Conservation (phyloP, 139 green algal species). For the Tetradesmus obliquus region DNA sequence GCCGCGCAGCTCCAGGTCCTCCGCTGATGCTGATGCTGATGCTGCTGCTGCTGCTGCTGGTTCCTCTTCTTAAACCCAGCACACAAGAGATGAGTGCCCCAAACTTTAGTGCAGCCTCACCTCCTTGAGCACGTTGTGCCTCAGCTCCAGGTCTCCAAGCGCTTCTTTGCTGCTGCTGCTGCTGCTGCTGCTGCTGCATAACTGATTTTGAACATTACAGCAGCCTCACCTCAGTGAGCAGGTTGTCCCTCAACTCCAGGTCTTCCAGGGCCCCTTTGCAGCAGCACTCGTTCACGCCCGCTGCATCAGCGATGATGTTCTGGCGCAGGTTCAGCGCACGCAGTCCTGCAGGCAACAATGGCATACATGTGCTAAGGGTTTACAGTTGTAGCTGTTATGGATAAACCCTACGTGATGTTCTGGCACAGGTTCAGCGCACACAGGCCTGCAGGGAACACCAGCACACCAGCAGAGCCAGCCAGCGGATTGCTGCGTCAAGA, state of each 20-base stretch:
- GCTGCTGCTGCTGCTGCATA: too few species aligned
- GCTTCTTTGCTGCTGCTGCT: not conserved
- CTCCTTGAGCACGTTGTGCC: too few species aligned
- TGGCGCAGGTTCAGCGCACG: conserved; percentile 83
- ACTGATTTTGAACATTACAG: too few species aligned
- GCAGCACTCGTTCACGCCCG: conserved; percentile 18
- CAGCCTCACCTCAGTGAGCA: conserved; percentile 66
- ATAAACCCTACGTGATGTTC: conserved; percentile 68
- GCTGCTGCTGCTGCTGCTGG: too few species aligned
- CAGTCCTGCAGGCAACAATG: conserved; percentile 65
- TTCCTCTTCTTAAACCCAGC: too few species aligned
- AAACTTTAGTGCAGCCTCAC: not conserved
- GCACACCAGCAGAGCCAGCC: too few species aligned
- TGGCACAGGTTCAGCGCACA: conserved; percentile 84
- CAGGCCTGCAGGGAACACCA: conserved; percentile 62
- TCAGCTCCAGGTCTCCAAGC: conserved; percentile 50
- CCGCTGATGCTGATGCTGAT: not conserved
- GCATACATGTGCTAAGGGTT: not conserved
- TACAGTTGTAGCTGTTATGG: too few species aligned
- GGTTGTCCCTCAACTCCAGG: conserved; percentile 89
- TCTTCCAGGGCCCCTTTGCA: conserved; percentile 66
- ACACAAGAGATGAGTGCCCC: too few species aligned
- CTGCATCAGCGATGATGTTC: conserved; percentile 80
- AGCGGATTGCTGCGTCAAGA: too few species aligned
- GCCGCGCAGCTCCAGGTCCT: not conserved